Percentiles rank a stretch among this genome's conserved stretches.
phyloP scores from a whole-genome alignment of 179 eudicot species.

The Gypsophila paniculata region DNA sequence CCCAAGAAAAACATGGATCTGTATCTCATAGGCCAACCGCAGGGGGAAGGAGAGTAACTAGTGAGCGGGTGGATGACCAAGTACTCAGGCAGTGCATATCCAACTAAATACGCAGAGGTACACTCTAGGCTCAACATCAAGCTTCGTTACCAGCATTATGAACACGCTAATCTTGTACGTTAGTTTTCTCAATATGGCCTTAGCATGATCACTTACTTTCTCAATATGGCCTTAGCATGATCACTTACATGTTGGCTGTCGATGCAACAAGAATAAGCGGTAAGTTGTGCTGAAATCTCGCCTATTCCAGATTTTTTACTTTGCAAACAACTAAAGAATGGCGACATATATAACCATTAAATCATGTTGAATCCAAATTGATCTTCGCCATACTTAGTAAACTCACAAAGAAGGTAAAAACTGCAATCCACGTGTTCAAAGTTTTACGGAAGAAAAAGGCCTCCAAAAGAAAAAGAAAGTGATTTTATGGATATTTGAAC shows the following conservation, averaged over 20 bases:
- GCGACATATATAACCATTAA: neutral
- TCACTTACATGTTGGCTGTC: no score
- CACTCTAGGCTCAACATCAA: neutral
- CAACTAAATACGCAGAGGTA: neutral
- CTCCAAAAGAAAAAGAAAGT: neutral
- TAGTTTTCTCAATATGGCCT: no score
- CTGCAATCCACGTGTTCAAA: neutral
- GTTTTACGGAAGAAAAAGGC: neutral
- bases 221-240: no score
- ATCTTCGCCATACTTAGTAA: neutral
- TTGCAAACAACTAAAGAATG: neutral
- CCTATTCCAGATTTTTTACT: neutral
- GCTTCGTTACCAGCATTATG: neutral
- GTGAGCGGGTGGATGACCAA: neutral
- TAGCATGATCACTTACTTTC: no score
- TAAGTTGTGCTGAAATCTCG: neutral
- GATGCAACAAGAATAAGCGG: no score
- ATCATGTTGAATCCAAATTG: neutral
- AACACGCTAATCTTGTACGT: no score
- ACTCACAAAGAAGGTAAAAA: neutral
- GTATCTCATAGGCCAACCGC: neutral
- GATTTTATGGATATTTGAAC: neutral
- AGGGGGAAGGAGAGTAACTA: neutral
- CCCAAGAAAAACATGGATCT: neutral
- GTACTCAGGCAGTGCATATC: no score